Evolutionary conservation across 2,329 filamentous ascomycete genomes (phyloP).

Genomic region (Alternaria hordeiaustralica): DNA sequence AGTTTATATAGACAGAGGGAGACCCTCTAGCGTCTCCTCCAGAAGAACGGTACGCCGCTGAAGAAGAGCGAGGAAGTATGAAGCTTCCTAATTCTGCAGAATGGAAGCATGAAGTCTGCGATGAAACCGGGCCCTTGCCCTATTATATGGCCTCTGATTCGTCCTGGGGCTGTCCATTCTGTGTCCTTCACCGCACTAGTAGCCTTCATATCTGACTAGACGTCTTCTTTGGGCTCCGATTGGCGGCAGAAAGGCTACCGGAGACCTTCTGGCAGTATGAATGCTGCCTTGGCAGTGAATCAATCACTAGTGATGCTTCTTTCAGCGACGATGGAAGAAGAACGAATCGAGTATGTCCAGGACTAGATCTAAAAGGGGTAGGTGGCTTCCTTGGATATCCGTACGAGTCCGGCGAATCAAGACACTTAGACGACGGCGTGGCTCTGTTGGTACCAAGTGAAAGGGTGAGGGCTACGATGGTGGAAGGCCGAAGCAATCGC

Average conservation of each 20-base stretch:
- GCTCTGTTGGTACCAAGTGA: neutral
- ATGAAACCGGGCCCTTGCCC: neutral
- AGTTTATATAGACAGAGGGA: slow-evolving; percentile 3
- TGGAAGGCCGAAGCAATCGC: neutral
- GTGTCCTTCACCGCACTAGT: neutral
- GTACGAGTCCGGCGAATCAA: neutral
- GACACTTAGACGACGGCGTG: neutral
- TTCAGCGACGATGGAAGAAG: neutral
- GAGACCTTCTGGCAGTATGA: neutral
- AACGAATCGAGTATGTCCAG: neutral
- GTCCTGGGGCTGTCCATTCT: neutral
- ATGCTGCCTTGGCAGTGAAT: neutral
- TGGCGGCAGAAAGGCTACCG: neutral
- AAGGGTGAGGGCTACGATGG: neutral
- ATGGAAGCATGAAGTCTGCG: neutral
- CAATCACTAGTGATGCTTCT: neutral
- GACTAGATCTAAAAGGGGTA: neutral
- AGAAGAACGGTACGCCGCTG: neutral
- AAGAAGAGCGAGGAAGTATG: neutral
- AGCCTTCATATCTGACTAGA: neutral
- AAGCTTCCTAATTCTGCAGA: neutral
- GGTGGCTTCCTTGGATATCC: neutral
- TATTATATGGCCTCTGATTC: neutral
- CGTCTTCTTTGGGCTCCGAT: neutral
- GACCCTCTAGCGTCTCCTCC: neutral